Evolutionary conservation across 2,329 filamentous ascomycete species (phyloP).

Genomic region (Trichophyton rubrum): DNA sequence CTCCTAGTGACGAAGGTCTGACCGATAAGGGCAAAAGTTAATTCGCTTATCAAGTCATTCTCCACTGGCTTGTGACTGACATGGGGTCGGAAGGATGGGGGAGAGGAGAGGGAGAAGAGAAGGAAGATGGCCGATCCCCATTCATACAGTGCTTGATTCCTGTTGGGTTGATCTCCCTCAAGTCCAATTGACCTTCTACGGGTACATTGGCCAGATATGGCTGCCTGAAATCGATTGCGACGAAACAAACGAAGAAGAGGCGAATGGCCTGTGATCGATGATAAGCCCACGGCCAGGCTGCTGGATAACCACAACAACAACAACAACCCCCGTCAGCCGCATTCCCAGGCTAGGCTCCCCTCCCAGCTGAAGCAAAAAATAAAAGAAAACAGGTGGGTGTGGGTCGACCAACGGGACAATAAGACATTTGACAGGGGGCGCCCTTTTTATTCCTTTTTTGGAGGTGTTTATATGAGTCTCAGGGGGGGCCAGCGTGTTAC

Average conservation of each 20-base stretch:
- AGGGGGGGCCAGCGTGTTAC: not conserved
- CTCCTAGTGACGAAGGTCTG: not conserved
- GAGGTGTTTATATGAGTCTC: not conserved
- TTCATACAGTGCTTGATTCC: not conserved
- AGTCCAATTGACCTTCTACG: no score
- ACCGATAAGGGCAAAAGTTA: not conserved
- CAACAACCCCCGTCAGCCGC: not conserved
- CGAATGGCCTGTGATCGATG: not conserved
- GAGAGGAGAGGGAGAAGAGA: not conserved
- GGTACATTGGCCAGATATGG: not conserved
- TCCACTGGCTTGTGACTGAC: not conserved
- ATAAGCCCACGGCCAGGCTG: not conserved
- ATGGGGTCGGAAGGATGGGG: not conserved
- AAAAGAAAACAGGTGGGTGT: not conserved
- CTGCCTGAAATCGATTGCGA: not conserved
- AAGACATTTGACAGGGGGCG: conserved; percentile 1
- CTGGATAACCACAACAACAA: not conserved
- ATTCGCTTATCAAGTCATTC: conserved; percentile 1
- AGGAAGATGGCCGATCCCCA: not conserved
- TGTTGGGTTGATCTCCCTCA: no score
- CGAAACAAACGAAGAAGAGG: no score
- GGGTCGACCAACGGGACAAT: not conserved
- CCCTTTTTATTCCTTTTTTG: not conserved
- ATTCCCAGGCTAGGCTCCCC: not conserved
- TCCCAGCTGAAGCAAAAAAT: not conserved